phyloP scores from a whole-genome alignment of 257 asterid genomes.

The Agastache rugosa region DNA sequence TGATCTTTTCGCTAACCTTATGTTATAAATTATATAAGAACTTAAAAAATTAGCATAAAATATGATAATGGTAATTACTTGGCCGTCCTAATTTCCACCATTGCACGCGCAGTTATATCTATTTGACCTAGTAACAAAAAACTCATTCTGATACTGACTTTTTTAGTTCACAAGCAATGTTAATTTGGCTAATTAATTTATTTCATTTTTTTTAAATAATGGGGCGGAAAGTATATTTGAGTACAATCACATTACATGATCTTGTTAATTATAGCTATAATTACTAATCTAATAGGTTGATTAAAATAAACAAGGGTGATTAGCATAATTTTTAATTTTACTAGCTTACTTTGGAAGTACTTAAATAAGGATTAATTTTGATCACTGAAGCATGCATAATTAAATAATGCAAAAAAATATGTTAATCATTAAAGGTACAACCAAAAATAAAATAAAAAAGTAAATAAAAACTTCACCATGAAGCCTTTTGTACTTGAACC shows the following conservation, averaged over 20 bases:
- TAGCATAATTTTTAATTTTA: background rate
- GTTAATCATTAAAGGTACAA: slow-evolving; percentile 39
- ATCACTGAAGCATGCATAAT: slow-evolving; percentile 38
- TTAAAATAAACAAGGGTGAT: slow-evolving; percentile 12
- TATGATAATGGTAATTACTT: slow-evolving; percentile 15
- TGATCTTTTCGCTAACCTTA: too few relatives aligned
- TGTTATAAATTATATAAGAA: too few relatives aligned
- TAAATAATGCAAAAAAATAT: slow-evolving; percentile 33
- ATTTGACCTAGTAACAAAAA: slow-evolving; percentile 31
- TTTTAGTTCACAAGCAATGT: slow-evolving; percentile 26
- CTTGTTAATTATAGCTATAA: slow-evolving; percentile 34
- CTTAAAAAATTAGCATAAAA: background rate
- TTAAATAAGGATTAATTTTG: slow-evolving; percentile 34
- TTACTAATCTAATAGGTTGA: slow-evolving; percentile 16
- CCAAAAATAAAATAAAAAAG: background rate
- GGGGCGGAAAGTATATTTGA: slow-evolving; percentile 45
- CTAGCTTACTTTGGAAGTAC: slow-evolving; percentile 41
- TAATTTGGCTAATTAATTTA: background rate
- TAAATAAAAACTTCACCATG: slow-evolving; percentile 35
- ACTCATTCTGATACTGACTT: slow-evolving; percentile 29
- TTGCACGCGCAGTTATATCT: slow-evolving; percentile 41
- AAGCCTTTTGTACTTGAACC: slow-evolving; percentile 45
- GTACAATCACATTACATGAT: slow-evolving; percentile 37
- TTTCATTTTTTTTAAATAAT: background rate
- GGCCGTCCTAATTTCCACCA: slow-evolving; percentile 34